phyloP scores from a whole-genome alignment of 2,329 filamentous ascomycete genomes.

The Talaromyces sp. region DNA sequence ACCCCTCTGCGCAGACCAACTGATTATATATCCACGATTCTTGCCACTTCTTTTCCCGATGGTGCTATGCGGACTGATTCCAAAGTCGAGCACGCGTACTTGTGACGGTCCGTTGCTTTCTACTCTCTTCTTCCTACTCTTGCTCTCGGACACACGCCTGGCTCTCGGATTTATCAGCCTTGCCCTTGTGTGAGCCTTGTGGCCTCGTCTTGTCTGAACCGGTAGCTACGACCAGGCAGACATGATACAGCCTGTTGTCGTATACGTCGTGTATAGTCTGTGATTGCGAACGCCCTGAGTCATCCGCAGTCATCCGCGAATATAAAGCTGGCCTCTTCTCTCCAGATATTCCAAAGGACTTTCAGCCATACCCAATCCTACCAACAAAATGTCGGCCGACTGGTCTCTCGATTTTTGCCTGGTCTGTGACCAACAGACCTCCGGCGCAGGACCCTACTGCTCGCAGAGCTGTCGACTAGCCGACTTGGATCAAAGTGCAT shows the following conservation, averaged over 20 bases:
- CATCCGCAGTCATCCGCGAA: not conserved
- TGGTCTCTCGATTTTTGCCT: conserved; percentile 95
- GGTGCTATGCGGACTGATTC: too few relatives aligned
- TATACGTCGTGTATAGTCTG: not conserved
- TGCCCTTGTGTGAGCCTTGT: not conserved
- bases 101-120: not conserved
- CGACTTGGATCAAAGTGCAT: conserved; percentile 72
- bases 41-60: not conserved
- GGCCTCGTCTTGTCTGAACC: not conserved
- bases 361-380: not conserved
- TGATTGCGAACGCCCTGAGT: not conserved
- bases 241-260: conserved; percentile 6
- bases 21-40: conserved; percentile 2
- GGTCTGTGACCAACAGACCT: conserved; percentile 84
- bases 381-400: conserved; percentile 33
- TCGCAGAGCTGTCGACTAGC: conserved; percentile 86
- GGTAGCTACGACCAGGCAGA: conserved; percentile 1
- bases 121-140: not conserved
- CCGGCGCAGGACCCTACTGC: conserved; percentile 74
- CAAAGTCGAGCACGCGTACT: not conserved
- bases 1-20: not conserved
- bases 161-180: not conserved
- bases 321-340: not conserved
- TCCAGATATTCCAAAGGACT: not conserved
- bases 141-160: not conserved